Evolutionary conservation across 257 asterid species (phyloP), one percentile per base, ranked within the genome.

Genomic region (Fraxinus quadrangulata): DNA sequence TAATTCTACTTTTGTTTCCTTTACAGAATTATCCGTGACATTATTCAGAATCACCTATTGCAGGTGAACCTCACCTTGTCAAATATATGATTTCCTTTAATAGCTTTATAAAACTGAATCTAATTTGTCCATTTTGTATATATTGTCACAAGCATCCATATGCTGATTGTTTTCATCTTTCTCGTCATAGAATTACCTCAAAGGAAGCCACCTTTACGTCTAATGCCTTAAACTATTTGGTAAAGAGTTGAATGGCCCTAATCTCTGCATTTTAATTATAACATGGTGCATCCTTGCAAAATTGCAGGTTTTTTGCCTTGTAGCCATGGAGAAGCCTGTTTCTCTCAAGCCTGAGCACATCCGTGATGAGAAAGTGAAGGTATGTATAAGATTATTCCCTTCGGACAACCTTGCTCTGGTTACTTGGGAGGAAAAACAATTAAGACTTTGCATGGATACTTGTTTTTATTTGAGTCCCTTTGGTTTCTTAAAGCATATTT

Each of bases 331-430:
- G 85, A 94, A 90, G 86, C 98, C 98, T 45, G 76, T 94, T 79
- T 94, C 97, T 75, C 81, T 83, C 70, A 89, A 81, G 77, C 97
- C 97, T 45, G 98, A 94, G 89, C 90, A 94, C 78, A 85, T 94
- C 74, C 90, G 98, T 68, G 98, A 94, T 72, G 98, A 90, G 88
- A 94, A 94, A 90, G 98, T 94, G 87, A 94, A 94, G 97, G 98
- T 91, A 74, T 80, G 83, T 81, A 56, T 13, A 11, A 47, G 47
- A 45, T 67, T 69, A 5, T 10, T 67, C 56, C 16, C 67, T 63
- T 42, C 31, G 24, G 19, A 59, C 66, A 78, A 73, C 72, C 70
- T 72, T 59, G 4, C 2, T 59, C 26, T 5, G 28, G 30, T 12
- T 78, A 28, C 37, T 51, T 42, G 59, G 24, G 13, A 26, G 26